These are phyloP conservation scores for Recurvomyces mirabilis DNA, from an alignment of 495 filamentous ascomycete species.

Conservation along the genomic window DNA sequence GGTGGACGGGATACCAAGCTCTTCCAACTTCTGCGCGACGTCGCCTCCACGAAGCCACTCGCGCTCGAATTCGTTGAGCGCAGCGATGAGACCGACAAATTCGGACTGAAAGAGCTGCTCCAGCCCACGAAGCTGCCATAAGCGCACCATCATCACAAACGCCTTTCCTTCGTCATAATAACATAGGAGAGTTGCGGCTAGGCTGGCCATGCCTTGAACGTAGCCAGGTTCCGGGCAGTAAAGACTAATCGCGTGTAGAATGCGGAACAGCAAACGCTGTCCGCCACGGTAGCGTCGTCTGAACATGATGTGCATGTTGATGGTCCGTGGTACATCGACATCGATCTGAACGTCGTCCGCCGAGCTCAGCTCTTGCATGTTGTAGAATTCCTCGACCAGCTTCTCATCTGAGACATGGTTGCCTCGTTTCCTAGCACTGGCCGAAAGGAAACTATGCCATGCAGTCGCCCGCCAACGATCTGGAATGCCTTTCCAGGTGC, in stretches of 20 bases:
- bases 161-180: conserved; percentile 93
- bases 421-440: conserved; percentile 58
- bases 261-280: conserved; percentile 83
- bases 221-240: conserved; percentile 90
- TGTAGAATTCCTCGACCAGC: conserved; percentile 51
- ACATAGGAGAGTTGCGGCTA: conserved; percentile 85
- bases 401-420: conserved; percentile 55
- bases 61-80: conserved; percentile 77
- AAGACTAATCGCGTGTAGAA: conserved; percentile 80
- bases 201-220: conserved; percentile 94
- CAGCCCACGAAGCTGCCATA: conserved; percentile 83
- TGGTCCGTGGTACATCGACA: conserved; percentile 89
- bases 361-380: conserved; percentile 58
- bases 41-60: conserved; percentile 70
- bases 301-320: conserved; percentile 97
- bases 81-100: conserved; percentile 78
- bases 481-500: conserved; percentile 96
- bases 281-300: conserved; percentile 67
- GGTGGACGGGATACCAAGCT: conserved; percentile 72
- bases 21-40: conserved; percentile 62
- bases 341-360: conserved; percentile 96
- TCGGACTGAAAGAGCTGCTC: conserved; percentile 73
- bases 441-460: conserved; percentile 87
- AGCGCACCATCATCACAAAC: conserved; percentile 87
- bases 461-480: conserved; percentile 90